A percentile compares a stretch with the other conserved stretches of the same genome.
These are phyloP conservation scores for Sarocladiaceae sp. DNA, from an alignment of 2,329 filamentous ascomycete genomes.

Conservation along the genomic window DNA sequence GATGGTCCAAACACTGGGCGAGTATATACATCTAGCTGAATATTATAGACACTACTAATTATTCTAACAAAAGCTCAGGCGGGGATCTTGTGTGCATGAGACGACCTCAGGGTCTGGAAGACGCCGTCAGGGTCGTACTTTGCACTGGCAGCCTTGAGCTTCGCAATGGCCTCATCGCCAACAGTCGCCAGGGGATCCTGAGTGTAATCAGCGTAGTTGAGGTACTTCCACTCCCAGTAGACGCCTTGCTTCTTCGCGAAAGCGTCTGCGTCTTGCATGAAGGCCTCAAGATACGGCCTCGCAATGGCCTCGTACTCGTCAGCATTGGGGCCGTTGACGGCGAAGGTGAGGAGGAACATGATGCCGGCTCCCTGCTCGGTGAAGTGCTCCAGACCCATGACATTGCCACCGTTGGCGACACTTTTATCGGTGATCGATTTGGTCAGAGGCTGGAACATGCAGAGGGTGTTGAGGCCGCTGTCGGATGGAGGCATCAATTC, in stretches of 20 bases:
- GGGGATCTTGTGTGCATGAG: constrained; percentile 28
- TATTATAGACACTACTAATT: no score
- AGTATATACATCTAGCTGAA: no score
- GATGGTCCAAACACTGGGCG: no score
- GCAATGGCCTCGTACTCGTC: constrained; percentile 20
- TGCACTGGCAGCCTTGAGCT: constrained; percentile 22
- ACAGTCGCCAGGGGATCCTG: constrained; percentile 32
- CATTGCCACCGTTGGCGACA: constrained; percentile 25
- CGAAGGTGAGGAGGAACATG: constrained; percentile 25
- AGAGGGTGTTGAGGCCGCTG: constrained; percentile 23
- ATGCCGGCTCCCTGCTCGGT: constrained; percentile 21
- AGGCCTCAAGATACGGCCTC: constrained; percentile 18
- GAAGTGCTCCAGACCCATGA: constrained; percentile 26
- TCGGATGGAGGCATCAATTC: constrained; percentile 15
- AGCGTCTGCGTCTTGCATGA: constrained; percentile 11
- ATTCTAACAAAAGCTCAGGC: neutral
- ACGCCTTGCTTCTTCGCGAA: neutral
- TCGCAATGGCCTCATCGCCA: constrained; percentile 29
- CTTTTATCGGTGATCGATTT: constrained; percentile 23
- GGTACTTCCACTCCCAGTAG: constrained; percentile 25
- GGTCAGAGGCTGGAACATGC: constrained; percentile 27
- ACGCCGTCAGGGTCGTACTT: constrained; percentile 32
- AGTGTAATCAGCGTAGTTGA: constrained; percentile 36
- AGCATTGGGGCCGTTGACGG: constrained; percentile 21
- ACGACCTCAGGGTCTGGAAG: constrained; percentile 27